Evolutionary conservation across 257 asterid genomes (phyloP), one percentile per base, ranked within the genome.

Genomic region (Cynanchum wilfordii): DNA sequence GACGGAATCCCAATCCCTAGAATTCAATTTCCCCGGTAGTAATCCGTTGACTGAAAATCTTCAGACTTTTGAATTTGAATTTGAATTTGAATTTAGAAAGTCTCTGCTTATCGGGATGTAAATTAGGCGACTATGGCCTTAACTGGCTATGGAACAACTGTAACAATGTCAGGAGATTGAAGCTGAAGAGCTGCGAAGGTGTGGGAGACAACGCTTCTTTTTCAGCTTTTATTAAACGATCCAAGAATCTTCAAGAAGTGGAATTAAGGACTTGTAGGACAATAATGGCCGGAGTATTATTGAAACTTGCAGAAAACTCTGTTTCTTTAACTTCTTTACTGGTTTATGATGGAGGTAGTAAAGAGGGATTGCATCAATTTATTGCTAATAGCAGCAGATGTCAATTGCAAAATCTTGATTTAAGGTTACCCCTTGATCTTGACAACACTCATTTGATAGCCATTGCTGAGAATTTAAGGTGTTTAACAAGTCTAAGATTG

Each of bases 371-470:
- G 82, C 88, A 86, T 68, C 91, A 82, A 29, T 93, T 93, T 84
- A 66, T 90, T 4, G 78, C 55, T 75, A 84, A 76, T 25, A 82
- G 88, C 77, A 83, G 66, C 77, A 82, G 68, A 33, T 83, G 83
- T 52, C 60, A 73, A 13, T 56, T 93, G 13, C 80, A 47, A 69
- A 87, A 70, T 25, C 90, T 93, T 33, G 92, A 93, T 73, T 78
- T 93, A 8, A 74, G 97, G 69, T 58, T 93, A 51, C 97, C 98
- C 2, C 95, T 93, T 73, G 98, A 93, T 78, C 90, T 93, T 44
- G 79, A 86, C 7, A 88, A 88, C 84, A 24, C 75, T 36, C 98
- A 93, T 71, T 80, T 93, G 65, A 57, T 75, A 2, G 90, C 96
- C 57, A 69, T 87, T 30, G 76, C 92, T 1, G 88, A 81, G 71